Conservation (phyloP, 768 basidiomycete species). For the Sporobolomyces roseus region DNA sequence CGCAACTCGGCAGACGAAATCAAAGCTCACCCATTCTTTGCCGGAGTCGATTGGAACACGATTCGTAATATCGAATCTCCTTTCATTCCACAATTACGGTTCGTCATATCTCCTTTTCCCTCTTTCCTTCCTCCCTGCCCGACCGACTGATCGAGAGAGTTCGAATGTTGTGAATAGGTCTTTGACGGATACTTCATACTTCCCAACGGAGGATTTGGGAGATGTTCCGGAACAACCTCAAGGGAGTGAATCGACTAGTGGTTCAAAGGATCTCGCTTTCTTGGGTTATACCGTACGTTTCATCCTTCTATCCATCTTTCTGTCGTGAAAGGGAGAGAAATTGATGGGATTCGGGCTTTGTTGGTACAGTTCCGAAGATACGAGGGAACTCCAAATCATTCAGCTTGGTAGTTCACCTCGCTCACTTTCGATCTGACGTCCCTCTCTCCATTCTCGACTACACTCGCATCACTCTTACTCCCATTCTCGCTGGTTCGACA, state of each 20-base stretch:
- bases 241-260: slow-evolving; percentile 25
- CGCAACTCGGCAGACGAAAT: slow-evolving; percentile 66
- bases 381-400: slow-evolving; percentile 36
- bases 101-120: background rate
- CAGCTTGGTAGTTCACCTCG: slow-evolving; percentile 12
- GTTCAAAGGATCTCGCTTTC: slow-evolving; percentile 50
- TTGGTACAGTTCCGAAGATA: slow-evolving; percentile 40
- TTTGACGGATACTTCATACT: slow-evolving; percentile 52
- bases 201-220: slow-evolving; percentile 54
- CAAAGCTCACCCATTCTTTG: slow-evolving; percentile 87
- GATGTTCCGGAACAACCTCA: slow-evolving; percentile 51
- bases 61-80: slow-evolving; percentile 89
- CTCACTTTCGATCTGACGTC: background rate
- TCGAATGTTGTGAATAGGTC: slow-evolving; percentile 7
- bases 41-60: slow-evolving; percentile 83
- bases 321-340: no score
- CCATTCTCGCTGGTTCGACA: no score
- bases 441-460: background rate
- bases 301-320: background rate
- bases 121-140: background rate
- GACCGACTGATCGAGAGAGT: background rate
- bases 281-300: slow-evolving; percentile 49
- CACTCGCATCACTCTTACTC: no score
- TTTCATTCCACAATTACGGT: slow-evolving; percentile 80
- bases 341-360: background rate